Conservation (phyloP, 176 grass and related monocot species). For the Pontederia crassipes region DNA sequence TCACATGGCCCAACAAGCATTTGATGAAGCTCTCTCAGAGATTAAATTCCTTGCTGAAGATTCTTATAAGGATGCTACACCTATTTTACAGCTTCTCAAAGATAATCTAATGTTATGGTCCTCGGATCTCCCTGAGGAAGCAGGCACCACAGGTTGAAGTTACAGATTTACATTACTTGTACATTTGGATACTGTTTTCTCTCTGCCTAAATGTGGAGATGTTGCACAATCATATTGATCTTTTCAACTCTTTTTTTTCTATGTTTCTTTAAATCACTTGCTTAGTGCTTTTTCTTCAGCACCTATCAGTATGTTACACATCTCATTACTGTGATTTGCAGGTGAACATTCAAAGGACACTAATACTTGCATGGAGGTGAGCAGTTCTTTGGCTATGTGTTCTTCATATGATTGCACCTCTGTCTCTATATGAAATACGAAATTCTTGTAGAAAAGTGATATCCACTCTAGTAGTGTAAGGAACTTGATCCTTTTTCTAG, state of each 20-base stretch:
- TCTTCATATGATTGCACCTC: background rate
- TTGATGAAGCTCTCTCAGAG: slow-evolving; percentile 62
- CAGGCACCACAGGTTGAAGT: background rate
- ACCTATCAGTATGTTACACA: background rate
- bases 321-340: slow-evolving; percentile 22
- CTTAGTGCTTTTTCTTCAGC: background rate
- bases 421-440: background rate
- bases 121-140: slow-evolving; percentile 27
- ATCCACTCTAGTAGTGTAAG: background rate
- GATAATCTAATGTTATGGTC: slow-evolving; percentile 66
- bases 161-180: background rate
- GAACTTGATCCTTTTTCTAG: no score
- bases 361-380: slow-evolving; percentile 27
- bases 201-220: background rate
- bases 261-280: slow-evolving; percentile 1
- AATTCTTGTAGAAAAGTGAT: background rate
- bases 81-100: slow-evolving; percentile 66
- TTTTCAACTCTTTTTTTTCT: no score
- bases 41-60: slow-evolving; percentile 40
- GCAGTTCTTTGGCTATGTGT: background rate
- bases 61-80: slow-evolving; percentile 37
- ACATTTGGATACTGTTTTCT: background rate
- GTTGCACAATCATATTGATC: no score
- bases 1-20: slow-evolving; percentile 66
- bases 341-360: slow-evolving; percentile 29